phyloP scores from a whole-genome alignment of 345 rosid genomes.

The Brassica carinata region DNA sequence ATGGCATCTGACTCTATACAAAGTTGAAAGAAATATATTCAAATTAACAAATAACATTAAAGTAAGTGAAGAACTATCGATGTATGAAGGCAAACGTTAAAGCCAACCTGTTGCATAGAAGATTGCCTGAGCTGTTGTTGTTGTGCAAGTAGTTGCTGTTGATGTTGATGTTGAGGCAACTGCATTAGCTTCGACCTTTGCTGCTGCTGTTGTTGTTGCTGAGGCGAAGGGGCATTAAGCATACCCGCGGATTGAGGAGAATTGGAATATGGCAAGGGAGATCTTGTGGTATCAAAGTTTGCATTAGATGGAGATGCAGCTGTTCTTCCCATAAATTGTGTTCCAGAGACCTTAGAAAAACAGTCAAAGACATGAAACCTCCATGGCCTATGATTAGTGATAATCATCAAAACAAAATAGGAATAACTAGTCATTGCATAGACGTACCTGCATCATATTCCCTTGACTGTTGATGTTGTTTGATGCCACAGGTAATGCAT shows the following conservation, averaged over 20 bases:
- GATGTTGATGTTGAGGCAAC: conserved; percentile 74
- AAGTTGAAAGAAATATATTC: not conserved
- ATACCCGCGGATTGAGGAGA: conserved; percentile 88
- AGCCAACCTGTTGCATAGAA: conserved; percentile 70
- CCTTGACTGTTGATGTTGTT: conserved; percentile 64
- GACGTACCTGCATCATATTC: conserved; percentile 68
- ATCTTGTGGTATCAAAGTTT: conserved; percentile 71
- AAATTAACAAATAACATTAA: not conserved
- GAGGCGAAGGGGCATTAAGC: conserved; percentile 88
- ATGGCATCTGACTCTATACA: conserved; percentile 58
- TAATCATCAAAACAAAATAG: not conserved
- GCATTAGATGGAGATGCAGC: conserved; percentile 84
- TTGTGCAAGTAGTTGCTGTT: conserved; percentile 73
- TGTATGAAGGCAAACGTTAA: not conserved
- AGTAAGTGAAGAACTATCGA: conserved; percentile 1
- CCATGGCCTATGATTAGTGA: not conserved
- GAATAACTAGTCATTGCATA: not conserved
- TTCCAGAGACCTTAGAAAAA: conserved; percentile 61
- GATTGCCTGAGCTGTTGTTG: conserved; percentile 65
- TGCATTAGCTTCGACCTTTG: conserved; percentile 78
- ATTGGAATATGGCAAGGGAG: conserved; percentile 86
- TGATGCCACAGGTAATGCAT: conserved; percentile 58
- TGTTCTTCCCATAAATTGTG: conserved; percentile 75
- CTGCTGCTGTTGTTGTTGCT: conserved; percentile 76
- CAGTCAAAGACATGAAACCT: conserved; percentile 15